Percentiles rank a stretch among this genome's conserved stretches.
phyloP scores from a whole-genome alignment of 768 basidiomycete genomes.

The Lactarius tabidus region DNA sequence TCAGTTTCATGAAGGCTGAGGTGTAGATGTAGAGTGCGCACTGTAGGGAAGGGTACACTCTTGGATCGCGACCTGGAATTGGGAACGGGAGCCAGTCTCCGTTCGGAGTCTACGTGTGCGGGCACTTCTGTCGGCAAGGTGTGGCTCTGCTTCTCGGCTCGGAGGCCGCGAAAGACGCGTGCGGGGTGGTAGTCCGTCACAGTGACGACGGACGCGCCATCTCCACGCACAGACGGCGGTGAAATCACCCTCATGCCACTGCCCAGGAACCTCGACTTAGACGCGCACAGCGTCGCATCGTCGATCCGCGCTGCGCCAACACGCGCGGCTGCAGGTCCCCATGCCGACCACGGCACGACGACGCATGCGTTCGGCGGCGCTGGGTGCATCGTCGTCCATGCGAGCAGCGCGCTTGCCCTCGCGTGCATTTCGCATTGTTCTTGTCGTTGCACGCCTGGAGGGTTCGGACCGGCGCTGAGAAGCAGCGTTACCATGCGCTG shows the following conservation, averaged over 20 bases:
- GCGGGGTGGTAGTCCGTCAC: slow-evolving; percentile 11
- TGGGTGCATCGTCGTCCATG: slow-evolving; percentile 5
- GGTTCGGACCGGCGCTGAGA: not conserved
- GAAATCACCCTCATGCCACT: slow-evolving; percentile 7
- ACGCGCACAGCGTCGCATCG: not conserved
- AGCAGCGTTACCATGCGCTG: slow-evolving; percentile 2
- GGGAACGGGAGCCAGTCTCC: too few species aligned
- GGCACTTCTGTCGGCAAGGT: not conserved
- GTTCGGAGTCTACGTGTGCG: not conserved
- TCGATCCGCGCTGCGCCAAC: not conserved
- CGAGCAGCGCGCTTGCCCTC: slow-evolving; percentile 1
- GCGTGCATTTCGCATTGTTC: slow-evolving; percentile 7
- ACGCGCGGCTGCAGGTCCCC: slow-evolving; percentile 2
- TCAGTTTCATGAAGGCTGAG: too few species aligned
- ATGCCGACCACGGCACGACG: slow-evolving; percentile 6
- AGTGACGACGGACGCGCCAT: not conserved
- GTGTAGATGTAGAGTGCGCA: too few species aligned
- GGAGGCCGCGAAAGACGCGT: not conserved
- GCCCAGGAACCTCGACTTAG: slow-evolving; percentile 4
- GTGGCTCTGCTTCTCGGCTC: not conserved
- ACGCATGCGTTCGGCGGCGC: slow-evolving; percentile 12
- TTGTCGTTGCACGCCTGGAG: not conserved
- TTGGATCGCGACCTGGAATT: too few species aligned
- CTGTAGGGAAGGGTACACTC: too few species aligned
- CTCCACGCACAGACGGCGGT: not conserved